A percentile compares a stretch with the other conserved stretches of the same genome.
Conservation (phyloP, 2,329 filamentous ascomycete species). For the Botrytis sinoallii region DNA sequence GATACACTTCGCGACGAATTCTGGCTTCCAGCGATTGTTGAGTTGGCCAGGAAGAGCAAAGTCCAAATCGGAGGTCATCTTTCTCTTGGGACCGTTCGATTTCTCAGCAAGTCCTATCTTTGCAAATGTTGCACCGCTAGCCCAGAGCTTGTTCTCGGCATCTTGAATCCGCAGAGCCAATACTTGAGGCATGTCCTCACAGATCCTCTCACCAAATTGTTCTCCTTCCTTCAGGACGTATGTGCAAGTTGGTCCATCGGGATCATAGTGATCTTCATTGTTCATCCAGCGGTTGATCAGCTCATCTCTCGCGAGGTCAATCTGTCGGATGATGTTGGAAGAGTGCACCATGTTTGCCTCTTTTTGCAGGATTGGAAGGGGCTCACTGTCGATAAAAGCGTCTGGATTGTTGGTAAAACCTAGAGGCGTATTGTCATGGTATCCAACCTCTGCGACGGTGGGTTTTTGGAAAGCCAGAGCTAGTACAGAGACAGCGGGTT, state of each 20-base stretch:
- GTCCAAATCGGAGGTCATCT: neutral
- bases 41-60: neutral
- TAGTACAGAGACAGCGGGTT: neutral
- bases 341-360: too few species aligned
- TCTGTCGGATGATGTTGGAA: neutral
- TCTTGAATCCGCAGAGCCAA: neutral
- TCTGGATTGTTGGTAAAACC: neutral
- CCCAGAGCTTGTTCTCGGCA: neutral
- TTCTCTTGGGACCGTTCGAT: neutral
- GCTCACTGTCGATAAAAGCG: neutral
- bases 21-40: neutral
- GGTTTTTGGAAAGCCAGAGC: neutral
- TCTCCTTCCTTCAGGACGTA: neutral
- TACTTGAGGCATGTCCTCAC: neutral
- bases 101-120: neutral
- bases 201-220: neutral
- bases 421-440: neutral
- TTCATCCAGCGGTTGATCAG: neutral
- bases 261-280: neutral
- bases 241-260: neutral
- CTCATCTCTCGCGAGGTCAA: neutral
- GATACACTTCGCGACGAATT: neutral
- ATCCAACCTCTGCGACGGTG: too few species aligned
- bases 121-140: neutral
- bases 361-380: neutral